phyloP scores from a whole-genome alignment of 1,139 yeast genomes.

The Yarrowia galli region DNA sequence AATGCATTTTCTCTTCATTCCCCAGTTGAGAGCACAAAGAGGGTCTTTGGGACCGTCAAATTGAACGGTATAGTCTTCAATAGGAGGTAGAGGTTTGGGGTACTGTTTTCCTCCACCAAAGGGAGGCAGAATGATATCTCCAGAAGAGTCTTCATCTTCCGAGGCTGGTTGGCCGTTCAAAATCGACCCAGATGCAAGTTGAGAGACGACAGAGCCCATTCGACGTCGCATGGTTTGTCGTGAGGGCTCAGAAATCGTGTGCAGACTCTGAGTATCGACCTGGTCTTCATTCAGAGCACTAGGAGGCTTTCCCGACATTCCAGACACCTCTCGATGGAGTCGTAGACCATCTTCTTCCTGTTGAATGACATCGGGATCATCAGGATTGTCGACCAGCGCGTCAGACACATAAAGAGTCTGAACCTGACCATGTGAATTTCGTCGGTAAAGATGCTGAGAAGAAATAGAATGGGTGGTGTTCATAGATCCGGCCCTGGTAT shows the following conservation, averaged over 20 bases:
- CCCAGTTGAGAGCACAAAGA: slow-evolving; percentile 59
- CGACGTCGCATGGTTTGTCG: slow-evolving; percentile 10
- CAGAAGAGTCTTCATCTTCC: neutral
- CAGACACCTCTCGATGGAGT: slow-evolving; percentile 31
- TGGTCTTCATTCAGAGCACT: slow-evolving; percentile 22
- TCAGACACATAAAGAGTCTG: slow-evolving; percentile 32
- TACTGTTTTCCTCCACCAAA: slow-evolving; percentile 59
- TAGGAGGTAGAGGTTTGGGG: slow-evolving; percentile 59
- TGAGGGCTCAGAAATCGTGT: slow-evolving; percentile 3
- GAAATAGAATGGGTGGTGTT: slow-evolving; percentile 9
- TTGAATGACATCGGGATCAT: slow-evolving; percentile 16
- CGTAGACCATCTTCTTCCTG: slow-evolving; percentile 21
- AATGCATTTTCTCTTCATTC: slow-evolving; percentile 50
- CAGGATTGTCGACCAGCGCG: slow-evolving; percentile 6
- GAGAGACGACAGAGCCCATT: slow-evolving; percentile 12
- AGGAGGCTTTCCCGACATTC: slow-evolving; percentile 3
- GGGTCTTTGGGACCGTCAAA: slow-evolving; percentile 63
- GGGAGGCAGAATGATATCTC: slow-evolving; percentile 27
- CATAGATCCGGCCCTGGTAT: neutral
- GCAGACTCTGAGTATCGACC: slow-evolving; percentile 13
- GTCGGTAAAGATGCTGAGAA: slow-evolving; percentile 32
- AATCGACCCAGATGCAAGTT: slow-evolving; percentile 22
- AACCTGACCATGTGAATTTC: slow-evolving; percentile 23
- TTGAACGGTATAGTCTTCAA: slow-evolving; percentile 58
- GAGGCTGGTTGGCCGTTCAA: neutral